A percentile compares a stretch with the other conserved stretches of the same genome.
Evolutionary conservation across 768 basidiomycete genomes (phyloP).

Genomic region (Dictyophora rubrovolvata): DNA sequence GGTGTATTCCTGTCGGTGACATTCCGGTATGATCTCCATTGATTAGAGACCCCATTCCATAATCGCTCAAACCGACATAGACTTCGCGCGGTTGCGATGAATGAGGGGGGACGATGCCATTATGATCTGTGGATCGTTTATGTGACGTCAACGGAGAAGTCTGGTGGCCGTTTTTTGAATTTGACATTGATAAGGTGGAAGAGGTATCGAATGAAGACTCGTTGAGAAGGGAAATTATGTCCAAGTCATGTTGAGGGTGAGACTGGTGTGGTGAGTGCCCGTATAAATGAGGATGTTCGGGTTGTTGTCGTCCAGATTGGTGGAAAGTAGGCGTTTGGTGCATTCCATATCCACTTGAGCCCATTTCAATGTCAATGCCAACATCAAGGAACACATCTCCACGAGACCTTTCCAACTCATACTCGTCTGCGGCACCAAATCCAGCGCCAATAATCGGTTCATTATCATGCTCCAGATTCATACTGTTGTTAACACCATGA

Average conservation of each 20-base stretch:
- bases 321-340: background rate
- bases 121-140: background rate
- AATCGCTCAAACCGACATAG: background rate
- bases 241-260: background rate
- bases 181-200: background rate
- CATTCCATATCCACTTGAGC: background rate
- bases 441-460: background rate
- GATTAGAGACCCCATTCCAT: background rate
- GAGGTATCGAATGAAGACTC: background rate
- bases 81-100: background rate
- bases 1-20: background rate
- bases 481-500: background rate
- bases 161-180: background rate
- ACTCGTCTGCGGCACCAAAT: background rate
- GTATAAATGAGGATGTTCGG: background rate
- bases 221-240: background rate
- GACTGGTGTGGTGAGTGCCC: background rate
- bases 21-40: background rate
- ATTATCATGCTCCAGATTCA: background rate
- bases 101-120: background rate
- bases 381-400: background rate
- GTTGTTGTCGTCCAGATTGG: background rate
- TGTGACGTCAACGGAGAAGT: background rate
- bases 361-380: background rate
- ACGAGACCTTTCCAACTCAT: background rate